Percentiles rank a stretch among this genome's conserved stretches.
Conservation (phyloP, 345 rosid genomes). For the Euphorbia pulcherrima region DNA sequence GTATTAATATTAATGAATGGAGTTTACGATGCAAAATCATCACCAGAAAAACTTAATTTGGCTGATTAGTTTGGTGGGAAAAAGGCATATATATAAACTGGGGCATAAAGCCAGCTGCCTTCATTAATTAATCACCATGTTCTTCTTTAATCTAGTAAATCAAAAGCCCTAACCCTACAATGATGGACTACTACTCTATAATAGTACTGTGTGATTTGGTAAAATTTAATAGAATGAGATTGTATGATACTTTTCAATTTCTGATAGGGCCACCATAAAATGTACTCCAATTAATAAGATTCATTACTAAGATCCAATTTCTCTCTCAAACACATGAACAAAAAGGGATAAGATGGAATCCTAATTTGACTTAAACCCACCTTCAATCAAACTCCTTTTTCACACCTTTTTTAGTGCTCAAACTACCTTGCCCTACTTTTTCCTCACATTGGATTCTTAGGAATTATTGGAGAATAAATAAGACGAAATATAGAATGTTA, state of each 20-base stretch:
- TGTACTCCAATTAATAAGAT: conserved; percentile 7
- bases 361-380: conserved; percentile 30
- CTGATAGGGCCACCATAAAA: conserved; percentile 1
- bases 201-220: background rate
- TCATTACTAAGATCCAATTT: conserved; percentile 23
- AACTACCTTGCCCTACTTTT: conserved; percentile 19
- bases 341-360: conserved; percentile 39
- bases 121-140: conserved; percentile 5
- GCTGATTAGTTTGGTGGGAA: background rate
- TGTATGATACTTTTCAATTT: background rate
- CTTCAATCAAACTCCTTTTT: background rate
- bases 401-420: conserved; percentile 36
- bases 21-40: conserved; percentile 20
- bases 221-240: too few relatives aligned
- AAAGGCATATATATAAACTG: background rate
- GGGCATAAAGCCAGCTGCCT: conserved; percentile 8
- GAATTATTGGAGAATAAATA: too few relatives aligned
- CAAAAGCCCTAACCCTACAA: background rate
- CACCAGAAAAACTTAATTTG: background rate
- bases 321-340: conserved; percentile 8
- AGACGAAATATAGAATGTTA: too few relatives aligned
- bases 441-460: background rate
- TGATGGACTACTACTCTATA: background rate
- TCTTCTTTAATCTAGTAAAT: conserved; percentile 27
- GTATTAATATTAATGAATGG: conserved; percentile 1